A percentile compares a stretch with the other conserved stretches of the same genome.
phyloP scores from a whole-genome alignment of 163 green algal genomes.

The Scenedesmus sp. region DNA sequence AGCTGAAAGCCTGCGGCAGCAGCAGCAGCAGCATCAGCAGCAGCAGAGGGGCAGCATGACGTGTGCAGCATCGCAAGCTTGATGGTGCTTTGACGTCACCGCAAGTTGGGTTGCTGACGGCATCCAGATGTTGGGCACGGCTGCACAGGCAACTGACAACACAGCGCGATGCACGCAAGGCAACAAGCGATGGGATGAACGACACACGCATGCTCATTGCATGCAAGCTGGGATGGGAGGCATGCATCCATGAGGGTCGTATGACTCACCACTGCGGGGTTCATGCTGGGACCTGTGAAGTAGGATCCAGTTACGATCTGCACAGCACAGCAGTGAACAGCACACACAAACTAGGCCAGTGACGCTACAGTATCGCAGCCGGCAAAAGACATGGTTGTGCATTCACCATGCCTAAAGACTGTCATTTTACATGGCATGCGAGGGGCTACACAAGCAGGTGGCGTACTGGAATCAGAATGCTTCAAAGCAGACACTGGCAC shows the following conservation, averaged over 20 bases:
- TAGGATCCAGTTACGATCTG: slow-evolving; percentile 47
- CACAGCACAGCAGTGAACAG: background rate
- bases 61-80: background rate
- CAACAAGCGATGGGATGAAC: background rate
- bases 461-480: background rate
- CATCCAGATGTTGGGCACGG: background rate
- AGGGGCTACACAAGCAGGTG: background rate
- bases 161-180: background rate
- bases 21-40: background rate
- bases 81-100: too few relatives aligned
- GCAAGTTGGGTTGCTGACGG: too few relatives aligned
- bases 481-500: background rate
- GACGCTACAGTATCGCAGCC: too few relatives aligned
- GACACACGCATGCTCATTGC: background rate
- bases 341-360: background rate
- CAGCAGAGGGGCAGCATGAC: background rate
- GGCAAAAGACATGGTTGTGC: too few relatives aligned
- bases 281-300: slow-evolving; percentile 46
- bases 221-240: background rate
- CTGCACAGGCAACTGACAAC: background rate
- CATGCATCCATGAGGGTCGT: too few relatives aligned
- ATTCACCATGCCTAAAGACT: too few relatives aligned
- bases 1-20: slow-evolving; percentile 46
- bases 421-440: background rate
- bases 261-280: slow-evolving; percentile 44